Evolutionary conservation across 345 rosid species (phyloP).

Genomic region (Abelmoschus esculentus): DNA sequence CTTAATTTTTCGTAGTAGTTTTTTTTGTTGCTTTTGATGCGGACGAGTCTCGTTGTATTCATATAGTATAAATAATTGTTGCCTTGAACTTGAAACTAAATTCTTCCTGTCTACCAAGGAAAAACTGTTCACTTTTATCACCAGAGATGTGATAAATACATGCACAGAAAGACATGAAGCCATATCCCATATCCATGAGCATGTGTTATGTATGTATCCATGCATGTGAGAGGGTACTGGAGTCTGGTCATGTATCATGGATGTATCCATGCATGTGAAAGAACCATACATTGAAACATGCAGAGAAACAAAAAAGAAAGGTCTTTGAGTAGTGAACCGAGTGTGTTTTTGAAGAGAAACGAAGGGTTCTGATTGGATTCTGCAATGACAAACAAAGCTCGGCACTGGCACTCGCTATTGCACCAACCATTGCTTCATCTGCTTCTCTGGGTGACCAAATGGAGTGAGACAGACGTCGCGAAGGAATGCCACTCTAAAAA

Average conservation of each 20-base stretch:
- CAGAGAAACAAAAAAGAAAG: background rate
- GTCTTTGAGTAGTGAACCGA: constrained; percentile 10
- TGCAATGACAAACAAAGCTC: constrained; percentile 21
- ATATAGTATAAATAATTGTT: too few relatives aligned
- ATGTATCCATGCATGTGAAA: background rate
- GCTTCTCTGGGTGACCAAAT: background rate
- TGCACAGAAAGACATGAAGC: background rate
- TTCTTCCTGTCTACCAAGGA: background rate
- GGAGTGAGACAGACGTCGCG: constrained; percentile 8
- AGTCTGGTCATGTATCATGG: background rate
- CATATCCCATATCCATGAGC: background rate
- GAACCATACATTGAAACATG: background rate
- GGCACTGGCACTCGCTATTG: constrained; percentile 12
- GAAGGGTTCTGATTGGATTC: constrained; percentile 14
- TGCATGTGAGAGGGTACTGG: too few relatives aligned
- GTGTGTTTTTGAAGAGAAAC: background rate
- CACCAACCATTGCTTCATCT: constrained; percentile 19
- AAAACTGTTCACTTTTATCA: too few relatives aligned
- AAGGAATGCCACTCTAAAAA: too few relatives aligned
- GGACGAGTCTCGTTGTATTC: too few relatives aligned
- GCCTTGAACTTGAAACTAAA: too few relatives aligned
- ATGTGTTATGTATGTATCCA: too few relatives aligned
- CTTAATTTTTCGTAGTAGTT: too few relatives aligned
- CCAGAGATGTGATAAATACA: background rate
- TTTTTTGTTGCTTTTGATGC: too few relatives aligned